Conservation (phyloP, 495 filamentous ascomycete genomes). For the Talaromyces adpressus region DNA sequence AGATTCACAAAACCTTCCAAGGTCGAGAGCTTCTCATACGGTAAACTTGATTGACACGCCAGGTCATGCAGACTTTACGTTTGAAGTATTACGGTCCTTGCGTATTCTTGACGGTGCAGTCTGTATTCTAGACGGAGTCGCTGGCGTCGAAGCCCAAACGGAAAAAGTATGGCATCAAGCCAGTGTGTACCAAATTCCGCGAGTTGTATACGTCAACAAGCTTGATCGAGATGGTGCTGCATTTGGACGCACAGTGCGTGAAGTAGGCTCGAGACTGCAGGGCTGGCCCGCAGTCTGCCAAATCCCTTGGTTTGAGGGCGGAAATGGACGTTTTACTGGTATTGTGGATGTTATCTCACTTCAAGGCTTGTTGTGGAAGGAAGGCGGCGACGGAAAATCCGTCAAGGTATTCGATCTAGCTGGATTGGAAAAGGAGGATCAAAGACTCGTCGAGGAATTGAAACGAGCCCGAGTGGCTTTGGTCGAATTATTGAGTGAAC, state of each 20-base stretch:
- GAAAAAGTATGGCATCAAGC: slow-evolving; percentile 96
- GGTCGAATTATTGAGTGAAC: slow-evolving; percentile 76
- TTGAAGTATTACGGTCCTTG: slow-evolving; percentile 89
- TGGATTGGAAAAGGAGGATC: slow-evolving; percentile 45
- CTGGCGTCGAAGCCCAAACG: slow-evolving; percentile 96
- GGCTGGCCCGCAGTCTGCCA: slow-evolving; percentile 90
- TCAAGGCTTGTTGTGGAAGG: slow-evolving; percentile 44
- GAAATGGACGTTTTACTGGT: slow-evolving; percentile 67
- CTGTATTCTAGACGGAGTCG: slow-evolving; percentile 93
- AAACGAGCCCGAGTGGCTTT: slow-evolving; percentile 67
- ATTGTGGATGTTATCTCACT: slow-evolving; percentile 73
- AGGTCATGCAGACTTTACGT: slow-evolving; percentile 96
- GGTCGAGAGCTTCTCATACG: slow-evolving; percentile 48
- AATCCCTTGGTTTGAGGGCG: slow-evolving; percentile 82
- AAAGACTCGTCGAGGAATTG: slow-evolving; percentile 59
- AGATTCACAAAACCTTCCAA: slow-evolving; percentile 18
- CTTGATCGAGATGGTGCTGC: slow-evolving; percentile 90
- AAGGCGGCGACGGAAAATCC: slow-evolving; percentile 60
- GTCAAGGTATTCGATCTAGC: slow-evolving; percentile 45
- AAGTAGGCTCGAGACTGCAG: slow-evolving; percentile 70
- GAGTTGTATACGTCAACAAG: slow-evolving; percentile 91
- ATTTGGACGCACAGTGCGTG: slow-evolving; percentile 78
- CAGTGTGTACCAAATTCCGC: slow-evolving; percentile 73
- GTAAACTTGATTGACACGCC: slow-evolving; percentile 98
- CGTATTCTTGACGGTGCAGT: slow-evolving; percentile 92